phyloP scores from a whole-genome alignment of 176 grass and related monocot species.

The Aegilops speltoides region DNA sequence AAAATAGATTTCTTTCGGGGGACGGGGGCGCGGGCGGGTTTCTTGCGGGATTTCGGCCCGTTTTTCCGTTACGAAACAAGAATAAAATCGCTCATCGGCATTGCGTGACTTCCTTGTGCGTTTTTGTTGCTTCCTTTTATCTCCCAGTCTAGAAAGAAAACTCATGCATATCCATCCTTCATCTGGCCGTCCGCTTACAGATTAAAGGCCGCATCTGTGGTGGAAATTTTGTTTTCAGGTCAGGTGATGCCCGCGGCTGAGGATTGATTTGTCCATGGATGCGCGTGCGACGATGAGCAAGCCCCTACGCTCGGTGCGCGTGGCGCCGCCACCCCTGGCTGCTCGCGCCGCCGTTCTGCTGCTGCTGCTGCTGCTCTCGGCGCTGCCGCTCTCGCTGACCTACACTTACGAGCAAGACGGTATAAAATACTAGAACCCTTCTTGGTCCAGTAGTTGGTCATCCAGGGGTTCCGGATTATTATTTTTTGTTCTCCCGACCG shows the following conservation, averaged over 20 bases:
- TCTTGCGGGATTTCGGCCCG: background rate
- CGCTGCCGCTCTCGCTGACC: constrained; percentile 36
- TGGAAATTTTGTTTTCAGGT: background rate
- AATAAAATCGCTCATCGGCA: constrained; percentile 33
- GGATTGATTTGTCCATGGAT: constrained; percentile 10
- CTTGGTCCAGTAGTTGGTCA: background rate
- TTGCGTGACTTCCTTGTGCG: constrained; percentile 24
- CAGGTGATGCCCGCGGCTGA: constrained; percentile 25
- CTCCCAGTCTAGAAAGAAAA: background rate
- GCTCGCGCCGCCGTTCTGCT: constrained; percentile 27
- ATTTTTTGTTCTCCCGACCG: background rate
- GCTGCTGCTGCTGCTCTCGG: constrained; percentile 30
- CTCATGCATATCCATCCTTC: constrained; percentile 16
- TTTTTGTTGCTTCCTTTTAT: background rate
- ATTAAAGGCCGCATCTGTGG: background rate
- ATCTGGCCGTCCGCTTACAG: background rate
- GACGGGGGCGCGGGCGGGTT: background rate
- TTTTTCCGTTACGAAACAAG: constrained; percentile 13
- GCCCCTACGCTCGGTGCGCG: background rate
- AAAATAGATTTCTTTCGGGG: constrained; percentile 2
- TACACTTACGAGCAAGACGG: constrained; percentile 66
- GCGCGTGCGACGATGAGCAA: constrained; percentile 12
- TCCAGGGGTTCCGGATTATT: background rate
- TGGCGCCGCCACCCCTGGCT: background rate
- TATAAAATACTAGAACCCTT: constrained; percentile 5